Evolutionary conservation across 1,139 yeast genomes (phyloP).

Genomic region (Taphrina betulina): DNA sequence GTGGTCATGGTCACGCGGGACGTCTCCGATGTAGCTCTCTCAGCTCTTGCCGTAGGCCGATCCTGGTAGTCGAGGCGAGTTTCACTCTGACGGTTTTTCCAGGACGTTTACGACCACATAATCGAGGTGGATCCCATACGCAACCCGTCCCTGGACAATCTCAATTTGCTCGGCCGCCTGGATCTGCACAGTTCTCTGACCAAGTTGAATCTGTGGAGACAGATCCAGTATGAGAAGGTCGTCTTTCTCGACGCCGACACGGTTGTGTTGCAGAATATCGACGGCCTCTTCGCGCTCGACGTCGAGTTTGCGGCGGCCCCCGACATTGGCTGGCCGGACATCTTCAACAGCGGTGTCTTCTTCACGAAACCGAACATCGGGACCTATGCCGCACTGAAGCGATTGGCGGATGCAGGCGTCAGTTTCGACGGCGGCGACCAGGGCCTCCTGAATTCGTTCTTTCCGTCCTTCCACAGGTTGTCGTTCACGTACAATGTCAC

Average conservation of each 20-base stretch:
- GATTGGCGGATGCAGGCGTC: constrained; percentile 47
- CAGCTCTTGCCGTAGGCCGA: too few relatives aligned
- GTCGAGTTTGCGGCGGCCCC: constrained; percentile 61
- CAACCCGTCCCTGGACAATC: constrained; percentile 43
- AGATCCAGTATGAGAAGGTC: constrained; percentile 58
- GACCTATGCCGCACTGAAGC: constrained; percentile 51
- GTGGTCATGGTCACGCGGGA: constrained; percentile 35
- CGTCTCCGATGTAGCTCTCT: constrained; percentile 35
- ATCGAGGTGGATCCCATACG: constrained; percentile 37
- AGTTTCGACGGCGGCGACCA: constrained; percentile 93
- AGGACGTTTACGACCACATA: constrained; percentile 38
- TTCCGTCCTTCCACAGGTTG: constrained; percentile 62
- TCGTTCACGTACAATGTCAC: constrained; percentile 88
- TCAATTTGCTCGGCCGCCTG: constrained; percentile 60
- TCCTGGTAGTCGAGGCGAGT: too few relatives aligned
- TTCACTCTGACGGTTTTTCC: background rate
- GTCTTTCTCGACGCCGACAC: constrained; percentile 84
- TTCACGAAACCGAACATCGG: constrained; percentile 58
- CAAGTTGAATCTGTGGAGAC: constrained; percentile 71
- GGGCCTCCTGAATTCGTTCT: constrained; percentile 81
- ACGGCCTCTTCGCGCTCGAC: constrained; percentile 48
- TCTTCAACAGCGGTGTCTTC: constrained; percentile 80
- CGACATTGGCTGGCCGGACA: constrained; percentile 93
- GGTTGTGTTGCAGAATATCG: constrained; percentile 56
- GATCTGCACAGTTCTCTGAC: constrained; percentile 72